A percentile compares a stretch with the other conserved stretches of the same genome.
Evolutionary conservation across 352 stramenopile species (phyloP).

Genomic region (Elongisporangium undulatum): DNA sequence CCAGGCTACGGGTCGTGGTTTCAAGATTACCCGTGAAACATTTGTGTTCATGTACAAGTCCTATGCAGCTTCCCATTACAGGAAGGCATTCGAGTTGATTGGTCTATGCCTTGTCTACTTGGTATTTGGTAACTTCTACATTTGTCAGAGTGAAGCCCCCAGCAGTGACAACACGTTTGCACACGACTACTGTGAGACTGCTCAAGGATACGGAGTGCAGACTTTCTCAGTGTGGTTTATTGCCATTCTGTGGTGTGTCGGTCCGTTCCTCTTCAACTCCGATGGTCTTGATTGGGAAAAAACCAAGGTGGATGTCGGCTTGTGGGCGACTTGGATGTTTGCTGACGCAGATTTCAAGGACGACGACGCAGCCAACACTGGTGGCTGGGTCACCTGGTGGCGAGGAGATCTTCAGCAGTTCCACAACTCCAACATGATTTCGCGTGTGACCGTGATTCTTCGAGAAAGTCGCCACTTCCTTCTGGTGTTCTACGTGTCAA

Average conservation of each 20-base stretch:
- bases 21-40: constrained; percentile 82
- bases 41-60: constrained; percentile 74
- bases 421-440: constrained; percentile 63
- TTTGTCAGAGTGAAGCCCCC: constrained; percentile 46
- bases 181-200: constrained; percentile 52
- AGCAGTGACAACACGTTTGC: constrained; percentile 49
- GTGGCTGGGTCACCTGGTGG: constrained; percentile 77
- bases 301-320: constrained; percentile 60
- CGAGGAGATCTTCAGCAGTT: constrained; percentile 57
- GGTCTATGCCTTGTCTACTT: constrained; percentile 68
- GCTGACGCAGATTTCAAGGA: constrained; percentile 55
- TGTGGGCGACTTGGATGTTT: constrained; percentile 75
- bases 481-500: constrained; percentile 71
- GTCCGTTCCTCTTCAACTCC: constrained; percentile 80
- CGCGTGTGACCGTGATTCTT: constrained; percentile 60
- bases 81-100: constrained; percentile 72
- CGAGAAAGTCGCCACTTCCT: constrained; percentile 72
- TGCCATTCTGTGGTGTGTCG: constrained; percentile 56
- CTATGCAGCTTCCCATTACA: constrained; percentile 67
- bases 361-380: constrained; percentile 53
- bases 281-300: constrained; percentile 73
- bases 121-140: constrained; percentile 61
- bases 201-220: constrained; percentile 70
- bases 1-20: constrained; percentile 71
- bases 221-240: constrained; percentile 84